A percentile compares a stretch with the other conserved stretches of the same genome.
These are phyloP conservation scores for Breviolum minutum DNA, from an alignment of 73 alveolate species.

Conservation along the genomic window DNA sequence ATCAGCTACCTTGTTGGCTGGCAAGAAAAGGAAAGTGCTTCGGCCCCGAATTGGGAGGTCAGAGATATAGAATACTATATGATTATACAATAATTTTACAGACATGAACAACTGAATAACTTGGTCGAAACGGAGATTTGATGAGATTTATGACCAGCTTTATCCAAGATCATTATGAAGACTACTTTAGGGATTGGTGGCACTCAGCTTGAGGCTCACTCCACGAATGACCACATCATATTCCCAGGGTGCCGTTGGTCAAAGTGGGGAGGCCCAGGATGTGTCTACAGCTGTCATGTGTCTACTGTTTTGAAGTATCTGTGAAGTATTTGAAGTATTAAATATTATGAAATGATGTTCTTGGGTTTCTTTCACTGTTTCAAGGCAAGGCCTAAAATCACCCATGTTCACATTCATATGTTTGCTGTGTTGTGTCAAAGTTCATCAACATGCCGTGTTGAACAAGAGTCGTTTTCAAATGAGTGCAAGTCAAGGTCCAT, in stretches of 20 bases:
- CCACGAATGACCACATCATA: neutral
- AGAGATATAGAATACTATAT: too few relatives aligned
- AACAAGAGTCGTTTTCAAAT: neutral
- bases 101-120: too few relatives aligned
- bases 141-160: too few relatives aligned
- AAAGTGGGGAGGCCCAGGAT: neutral
- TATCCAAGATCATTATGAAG: too few relatives aligned
- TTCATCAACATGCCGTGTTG: neutral
- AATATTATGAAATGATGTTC: neutral
- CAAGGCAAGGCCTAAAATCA: neutral
- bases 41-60: too few relatives aligned
- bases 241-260: constrained; percentile 14
- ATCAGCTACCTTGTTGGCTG: too few relatives aligned
- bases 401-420: neutral
- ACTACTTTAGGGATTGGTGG: too few relatives aligned
- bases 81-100: too few relatives aligned
- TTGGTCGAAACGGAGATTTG: too few relatives aligned
- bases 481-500: too few relatives aligned
- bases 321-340: neutral
- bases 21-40: too few relatives aligned
- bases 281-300: neutral
- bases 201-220: neutral
- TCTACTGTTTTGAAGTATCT: neutral
- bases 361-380: neutral
- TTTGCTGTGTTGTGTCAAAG: neutral